Conservation (phyloP, 495 filamentous ascomycete genomes). For the Lichina pygmaea region DNA sequence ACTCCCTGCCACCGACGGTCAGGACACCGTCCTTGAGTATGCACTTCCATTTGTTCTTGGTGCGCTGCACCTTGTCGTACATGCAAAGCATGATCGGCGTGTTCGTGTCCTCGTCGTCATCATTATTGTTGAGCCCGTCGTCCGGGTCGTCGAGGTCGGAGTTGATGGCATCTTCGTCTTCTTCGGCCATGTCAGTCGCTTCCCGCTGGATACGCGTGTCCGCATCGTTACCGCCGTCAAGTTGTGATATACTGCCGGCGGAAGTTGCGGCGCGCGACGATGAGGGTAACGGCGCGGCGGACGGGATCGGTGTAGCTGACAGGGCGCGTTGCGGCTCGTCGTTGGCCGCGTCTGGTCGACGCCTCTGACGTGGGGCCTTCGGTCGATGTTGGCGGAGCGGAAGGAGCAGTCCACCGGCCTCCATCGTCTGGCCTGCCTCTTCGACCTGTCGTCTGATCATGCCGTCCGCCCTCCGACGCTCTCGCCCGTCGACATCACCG, state of each 20-base stretch:
- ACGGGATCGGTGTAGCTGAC: background rate
- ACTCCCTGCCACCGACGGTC: slow-evolving; percentile 72
- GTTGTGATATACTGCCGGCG: slow-evolving; percentile 17
- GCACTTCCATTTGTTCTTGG: slow-evolving; percentile 99
- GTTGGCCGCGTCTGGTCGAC: slow-evolving; percentile 5
- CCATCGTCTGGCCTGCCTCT: slow-evolving; percentile 36
- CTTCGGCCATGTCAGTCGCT: slow-evolving; percentile 20
- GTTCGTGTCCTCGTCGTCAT: slow-evolving; percentile 50
- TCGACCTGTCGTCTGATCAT: slow-evolving; percentile 39
- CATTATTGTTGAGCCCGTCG: slow-evolving; percentile 50
- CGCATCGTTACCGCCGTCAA: slow-evolving; percentile 38
- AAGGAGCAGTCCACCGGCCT: slow-evolving; percentile 62
- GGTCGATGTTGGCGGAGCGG: slow-evolving; percentile 19
- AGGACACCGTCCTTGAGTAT: slow-evolving; percentile 89
- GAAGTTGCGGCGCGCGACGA: background rate
- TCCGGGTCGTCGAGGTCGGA: slow-evolving; percentile 92
- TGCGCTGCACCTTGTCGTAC: slow-evolving; percentile 95
- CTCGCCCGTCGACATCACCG: slow-evolving; percentile 17
- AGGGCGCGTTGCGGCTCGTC: slow-evolving; percentile 2
- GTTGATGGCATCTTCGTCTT: slow-evolving; percentile 90
- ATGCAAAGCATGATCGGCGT: slow-evolving; percentile 90
- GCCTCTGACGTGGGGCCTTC: slow-evolving; percentile 7
- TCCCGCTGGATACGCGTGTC: no score
- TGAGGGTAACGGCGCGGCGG: background rate
- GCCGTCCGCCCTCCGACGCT: slow-evolving; percentile 27